These are phyloP conservation scores for Wickerhamomyces rabaulensis DNA, from an alignment of 805 yeast genomes.

Conservation along the genomic window DNA sequence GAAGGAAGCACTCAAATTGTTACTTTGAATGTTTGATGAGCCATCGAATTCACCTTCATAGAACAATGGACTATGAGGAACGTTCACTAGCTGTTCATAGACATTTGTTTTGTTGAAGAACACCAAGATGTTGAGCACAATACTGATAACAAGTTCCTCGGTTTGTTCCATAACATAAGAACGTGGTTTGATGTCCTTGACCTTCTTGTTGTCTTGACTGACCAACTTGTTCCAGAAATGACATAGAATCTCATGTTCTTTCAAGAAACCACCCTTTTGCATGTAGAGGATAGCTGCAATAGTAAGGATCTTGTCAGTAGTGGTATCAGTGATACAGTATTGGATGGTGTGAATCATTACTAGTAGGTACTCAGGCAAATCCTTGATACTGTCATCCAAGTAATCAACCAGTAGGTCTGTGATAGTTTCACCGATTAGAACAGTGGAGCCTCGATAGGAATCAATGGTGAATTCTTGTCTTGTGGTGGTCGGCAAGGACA, in stretches of 20 bases:
- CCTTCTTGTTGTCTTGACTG: slow-evolving; percentile 18
- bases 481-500: slow-evolving; percentile 41
- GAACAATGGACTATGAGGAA: slow-evolving; percentile 31
- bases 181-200: slow-evolving; percentile 30
- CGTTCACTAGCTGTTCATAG: slow-evolving; percentile 27
- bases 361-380: slow-evolving; percentile 27
- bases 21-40: slow-evolving; percentile 10
- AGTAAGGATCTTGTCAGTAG: slow-evolving; percentile 28
- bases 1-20: slow-evolving; percentile 21
- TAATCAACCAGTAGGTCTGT: slow-evolving; percentile 21
- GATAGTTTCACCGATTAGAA: slow-evolving; percentile 33
- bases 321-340: slow-evolving; percentile 29
- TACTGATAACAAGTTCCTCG: slow-evolving; percentile 31
- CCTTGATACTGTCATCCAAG: slow-evolving; percentile 13
- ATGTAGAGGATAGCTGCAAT: slow-evolving; percentile 43
- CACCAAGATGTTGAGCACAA: slow-evolving; percentile 38
- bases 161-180: slow-evolving; percentile 31
- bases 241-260: slow-evolving; percentile 25
- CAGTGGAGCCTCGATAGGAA: slow-evolving; percentile 34
- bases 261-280: slow-evolving; percentile 43
- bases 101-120: slow-evolving; percentile 42
- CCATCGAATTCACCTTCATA: slow-evolving; percentile 31
- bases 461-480: slow-evolving; percentile 37
- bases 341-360: slow-evolving; percentile 32
- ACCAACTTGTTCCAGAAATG: slow-evolving; percentile 24